Evolutionary conservation across 306 rosid species (phyloP), one percentile per base, ranked within the genome.

Genomic region (Acacia confusa): DNA sequence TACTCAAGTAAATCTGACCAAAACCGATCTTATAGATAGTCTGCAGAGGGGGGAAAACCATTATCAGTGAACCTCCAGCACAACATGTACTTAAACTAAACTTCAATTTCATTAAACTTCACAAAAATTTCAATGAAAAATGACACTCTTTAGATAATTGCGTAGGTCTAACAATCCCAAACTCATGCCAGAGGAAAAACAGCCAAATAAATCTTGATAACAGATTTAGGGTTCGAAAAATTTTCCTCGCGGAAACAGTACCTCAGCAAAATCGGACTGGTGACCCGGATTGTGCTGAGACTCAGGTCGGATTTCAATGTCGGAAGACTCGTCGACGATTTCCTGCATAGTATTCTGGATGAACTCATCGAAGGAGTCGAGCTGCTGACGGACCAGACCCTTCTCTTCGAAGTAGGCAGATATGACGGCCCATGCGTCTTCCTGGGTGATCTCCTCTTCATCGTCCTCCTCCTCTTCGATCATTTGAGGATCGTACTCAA

Each of bases 311-410:
- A 95, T 95, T 90, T 95, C 99, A 16, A 95, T 95, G 58, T 93
- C 98, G 1, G 98, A 93, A 1, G 98, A 91, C 72, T 95, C 98
- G 38, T 93, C 99, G 11, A 95, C 99, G 11, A 95, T 95, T 83
- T 95, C 99, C 86, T 93, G 99, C 99, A 95, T 93, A 4, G 98
- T 95, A 63, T 93, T 95, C 78, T 93, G 99, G 22, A 95, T 95
- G 85, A 95, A 95, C 89, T 95, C 97, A 61, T 95, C 98, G 88
- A 95, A 95, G 5, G 99, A 95, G 66, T 93, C 99, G 1, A 95
- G 94, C 81, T 95, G 99, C 81, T 95, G 99, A 15, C 99, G 92
- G 38, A 95, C 98, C 20, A 95, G 60, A 2, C 99, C 99, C 30
- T 95, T 93, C 80, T 95, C 99, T 84, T 95, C 99, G 81, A 95